Evolutionary conservation across 352 stramenopile species (phyloP), one percentile per base, ranked within the genome.

Genomic region (Phytophthora quininea): DNA sequence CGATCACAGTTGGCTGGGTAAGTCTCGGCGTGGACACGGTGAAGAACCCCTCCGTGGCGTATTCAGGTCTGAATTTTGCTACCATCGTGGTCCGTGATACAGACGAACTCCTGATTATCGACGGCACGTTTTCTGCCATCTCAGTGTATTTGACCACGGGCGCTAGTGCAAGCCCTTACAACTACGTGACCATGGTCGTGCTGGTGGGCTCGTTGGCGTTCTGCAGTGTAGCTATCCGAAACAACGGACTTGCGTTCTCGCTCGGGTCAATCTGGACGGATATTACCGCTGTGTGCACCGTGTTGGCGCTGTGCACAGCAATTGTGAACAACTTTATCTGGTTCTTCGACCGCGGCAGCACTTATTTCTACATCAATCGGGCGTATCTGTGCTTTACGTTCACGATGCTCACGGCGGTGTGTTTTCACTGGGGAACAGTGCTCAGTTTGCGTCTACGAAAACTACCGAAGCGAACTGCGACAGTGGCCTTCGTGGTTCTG

Each of bases 311-410:
- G 15, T 77, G 80, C 47, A 91, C 82, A 3, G 73, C 82, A 11
- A 89, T 96, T 55, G 54, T 95, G 40, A 95, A 95, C 84, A 96
- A 96, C 62, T 71, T 93, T 9, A 63, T 93, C n/a, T 96, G 88
- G 88, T 74, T 84, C 38, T 84, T 95, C 43, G 58, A 61, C 33
- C 82, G 82, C 42, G 77, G 82, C 31, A 89, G 76, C 59, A 69
- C 81, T 19, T 96, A 91, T 69, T 96, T 95, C 50, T 95, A 95
- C 74, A 79, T 96, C 38, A 89, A 88, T 52, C 77, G 86, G 10
- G 69, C 87, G 40, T 89, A 91, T 38, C 51, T 92, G 46, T 95
- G 87, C 73, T 89, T 96, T 62, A 94, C 87, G 27, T 96, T 95
- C 54, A 96, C 89, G 54, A 96, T 96, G 89, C 74, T 96, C 24